phyloP scores from a whole-genome alignment of 352 stramenopile genomes.

The Elongisporangium prolatum region DNA sequence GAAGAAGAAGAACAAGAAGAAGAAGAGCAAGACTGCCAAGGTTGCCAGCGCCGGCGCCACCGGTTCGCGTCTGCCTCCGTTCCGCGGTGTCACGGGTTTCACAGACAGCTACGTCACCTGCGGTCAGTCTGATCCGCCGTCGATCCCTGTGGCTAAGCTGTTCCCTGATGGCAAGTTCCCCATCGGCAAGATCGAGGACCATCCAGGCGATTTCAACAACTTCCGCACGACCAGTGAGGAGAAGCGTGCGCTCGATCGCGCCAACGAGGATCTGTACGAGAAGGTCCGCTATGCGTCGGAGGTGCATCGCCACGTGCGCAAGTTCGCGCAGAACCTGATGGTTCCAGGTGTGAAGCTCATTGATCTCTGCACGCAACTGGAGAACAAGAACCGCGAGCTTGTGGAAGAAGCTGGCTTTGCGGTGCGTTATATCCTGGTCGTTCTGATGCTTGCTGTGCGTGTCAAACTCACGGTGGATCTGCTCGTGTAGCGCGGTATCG shows the following conservation, averaged over 20 bases:
- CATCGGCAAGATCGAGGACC: constrained; percentile 91
- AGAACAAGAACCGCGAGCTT: constrained; percentile 96
- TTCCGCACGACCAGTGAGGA: constrained; percentile 85
- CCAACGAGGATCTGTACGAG: constrained; percentile 53
- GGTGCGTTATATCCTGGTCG: constrained; percentile 15
- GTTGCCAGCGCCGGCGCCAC: constrained; percentile 1
- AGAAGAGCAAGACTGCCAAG: constrained; percentile 33
- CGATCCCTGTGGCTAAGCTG: constrained; percentile 87
- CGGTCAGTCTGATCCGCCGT: constrained; percentile 94
- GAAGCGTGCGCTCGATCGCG: constrained; percentile 79
- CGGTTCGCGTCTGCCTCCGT: constrained; percentile 51
- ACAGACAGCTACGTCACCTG: constrained; percentile 92
- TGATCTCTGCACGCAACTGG: constrained; percentile 95
- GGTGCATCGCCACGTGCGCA: constrained; percentile 90
- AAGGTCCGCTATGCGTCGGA: constrained; percentile 91
- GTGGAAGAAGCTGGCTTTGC: constrained; percentile 91
- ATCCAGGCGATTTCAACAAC: constrained; percentile 92
- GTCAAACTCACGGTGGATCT: not conserved
- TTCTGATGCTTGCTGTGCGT: not conserved
- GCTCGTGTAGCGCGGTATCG: not conserved
- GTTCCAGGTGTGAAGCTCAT: constrained; percentile 95
- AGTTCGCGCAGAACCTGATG: constrained; percentile 95
- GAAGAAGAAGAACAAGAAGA: constrained; percentile 67
- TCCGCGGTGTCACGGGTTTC: constrained; percentile 80
- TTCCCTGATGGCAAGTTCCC: constrained; percentile 74